A percentile compares a stretch with the other conserved stretches of the same genome.
Evolutionary conservation across 2,329 filamentous ascomycete genomes (phyloP).

Genomic region (Neonectria sp.): DNA sequence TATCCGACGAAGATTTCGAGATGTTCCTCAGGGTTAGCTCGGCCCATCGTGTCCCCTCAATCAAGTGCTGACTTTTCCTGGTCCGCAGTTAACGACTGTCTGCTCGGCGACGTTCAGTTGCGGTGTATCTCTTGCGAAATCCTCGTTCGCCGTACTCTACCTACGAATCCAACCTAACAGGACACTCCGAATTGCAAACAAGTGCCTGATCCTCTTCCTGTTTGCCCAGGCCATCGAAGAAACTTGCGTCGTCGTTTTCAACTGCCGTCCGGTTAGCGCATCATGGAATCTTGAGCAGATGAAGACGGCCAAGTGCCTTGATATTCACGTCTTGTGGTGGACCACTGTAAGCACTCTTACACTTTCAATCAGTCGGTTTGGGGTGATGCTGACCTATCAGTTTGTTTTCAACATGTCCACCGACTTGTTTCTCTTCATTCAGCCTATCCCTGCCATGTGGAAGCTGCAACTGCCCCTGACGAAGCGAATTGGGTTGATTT

Average conservation of each 20-base stretch:
- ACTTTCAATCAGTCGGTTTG: background rate
- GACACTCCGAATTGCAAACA: conserved; percentile 47
- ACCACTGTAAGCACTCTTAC: conserved; percentile 44
- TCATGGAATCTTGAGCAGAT: conserved; percentile 43
- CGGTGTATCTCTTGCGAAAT: conserved; percentile 49
- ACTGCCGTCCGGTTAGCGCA: conserved; percentile 47
- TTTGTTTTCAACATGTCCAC: conserved; percentile 55
- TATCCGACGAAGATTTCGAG: conserved; percentile 24
- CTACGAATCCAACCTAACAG: conserved; percentile 49
- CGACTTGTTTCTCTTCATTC: conserved; percentile 54
- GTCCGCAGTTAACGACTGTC: conserved; percentile 36
- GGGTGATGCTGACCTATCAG: conserved; percentile 19
- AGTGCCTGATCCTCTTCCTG: conserved; percentile 47
- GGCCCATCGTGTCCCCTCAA: too few species aligned
- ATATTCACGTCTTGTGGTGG: conserved; percentile 52
- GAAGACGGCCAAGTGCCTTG: conserved; percentile 43
- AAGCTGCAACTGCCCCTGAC: conserved; percentile 52
- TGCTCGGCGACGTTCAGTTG: conserved; percentile 50
- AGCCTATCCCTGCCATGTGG: conserved; percentile 56
- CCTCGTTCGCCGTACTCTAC: conserved; percentile 52
- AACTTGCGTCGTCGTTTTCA: conserved; percentile 47
- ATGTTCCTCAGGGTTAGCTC: conserved; percentile 28
- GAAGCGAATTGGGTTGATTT: conserved; percentile 47
- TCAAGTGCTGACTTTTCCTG: background rate
- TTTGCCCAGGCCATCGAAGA: conserved; percentile 50